Evolutionary conservation across 257 asterid genomes (phyloP).

Genomic region (Solanum sejunctum): DNA sequence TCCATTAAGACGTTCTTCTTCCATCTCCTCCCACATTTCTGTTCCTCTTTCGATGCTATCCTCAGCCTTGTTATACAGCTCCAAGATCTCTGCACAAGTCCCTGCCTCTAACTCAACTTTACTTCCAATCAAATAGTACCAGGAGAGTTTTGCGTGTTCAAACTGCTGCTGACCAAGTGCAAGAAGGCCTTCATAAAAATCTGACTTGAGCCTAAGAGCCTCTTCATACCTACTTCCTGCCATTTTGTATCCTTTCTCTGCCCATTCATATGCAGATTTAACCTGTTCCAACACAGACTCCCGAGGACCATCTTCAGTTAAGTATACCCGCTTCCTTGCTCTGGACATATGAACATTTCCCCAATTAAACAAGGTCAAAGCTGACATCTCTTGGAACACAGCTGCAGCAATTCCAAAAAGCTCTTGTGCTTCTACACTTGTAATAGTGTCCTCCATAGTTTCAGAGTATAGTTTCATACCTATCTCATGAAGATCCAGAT

Average conservation of each 20-base stretch:
- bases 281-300: conserved; percentile 42
- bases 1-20: conserved; percentile 84
- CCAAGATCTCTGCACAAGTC: conserved; percentile 50
- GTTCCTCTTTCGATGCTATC: conserved; percentile 91
- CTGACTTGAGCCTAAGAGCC: conserved; percentile 70
- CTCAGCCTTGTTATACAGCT: conserved; percentile 85
- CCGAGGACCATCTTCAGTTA: conserved; percentile 39
- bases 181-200: conserved; percentile 85
- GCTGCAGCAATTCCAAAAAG: conserved; percentile 69
- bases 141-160: conserved; percentile 80
- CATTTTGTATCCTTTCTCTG: conserved; percentile 47
- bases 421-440: conserved; percentile 69
- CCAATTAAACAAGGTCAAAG: conserved; percentile 88
- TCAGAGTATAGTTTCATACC: conserved; percentile 81
- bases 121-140: conserved; percentile 55
- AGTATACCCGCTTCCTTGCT: conserved; percentile 58
- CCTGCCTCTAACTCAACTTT: conserved; percentile 42
- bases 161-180: conserved; percentile 89
- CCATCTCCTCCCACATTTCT: conserved; percentile 93
- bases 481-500: conserved; percentile 75
- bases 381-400: conserved; percentile 81
- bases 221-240: conserved; percentile 71
- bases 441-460: conserved; percentile 79
- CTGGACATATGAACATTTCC: conserved; percentile 82
- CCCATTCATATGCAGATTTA: conserved; percentile 64